Evolutionary conservation across 2,329 filamentous ascomycete species (phyloP), one percentile per base, ranked within the genome.

Genomic region (Plenodomus biglobosus): DNA sequence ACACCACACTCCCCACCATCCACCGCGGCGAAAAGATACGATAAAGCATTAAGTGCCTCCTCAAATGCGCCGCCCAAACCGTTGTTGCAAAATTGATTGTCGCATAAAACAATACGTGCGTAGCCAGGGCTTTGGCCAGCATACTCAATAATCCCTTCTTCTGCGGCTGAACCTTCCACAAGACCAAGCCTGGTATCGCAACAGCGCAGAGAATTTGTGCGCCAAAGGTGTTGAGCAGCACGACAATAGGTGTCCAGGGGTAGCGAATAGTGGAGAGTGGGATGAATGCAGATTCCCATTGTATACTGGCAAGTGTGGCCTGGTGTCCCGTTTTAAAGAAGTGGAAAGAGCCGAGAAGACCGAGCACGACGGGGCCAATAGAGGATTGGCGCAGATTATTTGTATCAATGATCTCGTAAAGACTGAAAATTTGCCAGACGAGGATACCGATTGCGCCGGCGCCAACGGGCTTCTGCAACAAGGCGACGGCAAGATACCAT

Each of bases 251-350:
- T 0, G 85, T 88, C 88, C 89, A 96, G 1, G 94, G 94, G 73
- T 99, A 96, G 48, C 83, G 83, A 55, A 99, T 83, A 5, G 83
- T 84, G 49, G 86, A 84, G 7, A 97, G 80, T 0, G 92, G 88
- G 58, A 99, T 89, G 74, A 99, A 99, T 2, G 91, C 92, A 17
- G 84, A 83, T 74, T 99, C 94, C 94, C 94, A 99, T 68, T 99
- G 94, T 65, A 99, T 92, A 57, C 85, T 89, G 59, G 86, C 82
- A 19, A 96, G 81, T 0, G 85, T 87, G 11, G 92, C 92, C 73
- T 97, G 92, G 72, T 99, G 94, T 52, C 94, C 94, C 0, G 94
- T 99, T 69, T 95, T 96, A 83, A 99, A 99, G 78, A 86, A 99
- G 76, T 96, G 86, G 73, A 92, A 95, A 64, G 88, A 90, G 50